Evolutionary conservation across 257 asterid genomes (phyloP).

Genomic region (Solanum habrochaites): DNA sequence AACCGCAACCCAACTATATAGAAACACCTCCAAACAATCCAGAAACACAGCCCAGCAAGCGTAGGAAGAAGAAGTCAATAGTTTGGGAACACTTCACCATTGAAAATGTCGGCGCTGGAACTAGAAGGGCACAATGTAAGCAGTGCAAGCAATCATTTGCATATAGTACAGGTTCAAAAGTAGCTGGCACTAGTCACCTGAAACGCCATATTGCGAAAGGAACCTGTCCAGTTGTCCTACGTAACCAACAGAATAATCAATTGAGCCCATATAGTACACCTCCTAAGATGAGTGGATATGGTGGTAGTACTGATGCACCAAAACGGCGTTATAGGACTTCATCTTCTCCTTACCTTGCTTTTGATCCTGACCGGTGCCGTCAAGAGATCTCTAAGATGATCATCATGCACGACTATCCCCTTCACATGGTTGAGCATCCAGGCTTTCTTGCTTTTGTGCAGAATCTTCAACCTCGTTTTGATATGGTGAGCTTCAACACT

Average conservation of each 20-base stretch:
- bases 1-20: conserved; percentile 26
- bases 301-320: conserved; percentile 37
- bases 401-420: conserved; percentile 92
- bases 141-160: conserved; percentile 98
- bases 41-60: conserved; percentile 25
- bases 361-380: conserved; percentile 80
- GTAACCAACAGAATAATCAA: conserved; percentile 14
- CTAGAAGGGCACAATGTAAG: conserved; percentile 84
- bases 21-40: conserved; percentile 18
- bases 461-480: conserved; percentile 85
- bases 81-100: conserved; percentile 99
- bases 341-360: conserved; percentile 37
- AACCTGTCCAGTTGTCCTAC: conserved; percentile 67
- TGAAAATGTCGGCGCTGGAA: conserved; percentile 60
- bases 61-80: conserved; percentile 84
- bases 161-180: conserved; percentile 89
- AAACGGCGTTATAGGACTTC: conserved; percentile 64
- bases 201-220: conserved; percentile 96
- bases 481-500: conserved; percentile 86
- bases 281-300: conserved; percentile 37
- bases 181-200: conserved; percentile 98
- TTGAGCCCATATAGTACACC: conserved; percentile 57
- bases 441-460: conserved; percentile 83
- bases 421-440: conserved; percentile 93
- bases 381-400: conserved; percentile 87